Percentiles rank a stretch among this genome's conserved stretches.
phyloP scores from a whole-genome alignment of 176 grass and related monocot genomes.

The barley (Hordeum vulgare) region MorexV3_pseudomolecules_assembly NC_058519.1:10967413-10967912 shows the following conservation, averaged over 20 bases:
- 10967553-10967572: neutral
- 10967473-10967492: neutral
- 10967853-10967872: too few relatives aligned
- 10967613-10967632: neutral
- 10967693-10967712: neutral
- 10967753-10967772: too few relatives aligned
- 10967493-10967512: too few relatives aligned
- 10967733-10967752: too few relatives aligned
- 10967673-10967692: neutral
- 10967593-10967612: neutral
- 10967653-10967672: neutral
- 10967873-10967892: too few relatives aligned
- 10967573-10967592: neutral
- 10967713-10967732: too few relatives aligned
- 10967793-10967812: too few relatives aligned
- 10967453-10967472: neutral
- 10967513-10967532: neutral
- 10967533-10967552: neutral
- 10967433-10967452: neutral
- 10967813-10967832: too few relatives aligned
- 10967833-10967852: too few relatives aligned
- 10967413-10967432: neutral
- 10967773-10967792: too few relatives aligned
- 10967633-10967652: neutral
- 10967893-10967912: too few relatives aligned